phyloP scores from a whole-genome alignment of 805 yeast genomes.

The Ogataea haglerorum region DNA sequence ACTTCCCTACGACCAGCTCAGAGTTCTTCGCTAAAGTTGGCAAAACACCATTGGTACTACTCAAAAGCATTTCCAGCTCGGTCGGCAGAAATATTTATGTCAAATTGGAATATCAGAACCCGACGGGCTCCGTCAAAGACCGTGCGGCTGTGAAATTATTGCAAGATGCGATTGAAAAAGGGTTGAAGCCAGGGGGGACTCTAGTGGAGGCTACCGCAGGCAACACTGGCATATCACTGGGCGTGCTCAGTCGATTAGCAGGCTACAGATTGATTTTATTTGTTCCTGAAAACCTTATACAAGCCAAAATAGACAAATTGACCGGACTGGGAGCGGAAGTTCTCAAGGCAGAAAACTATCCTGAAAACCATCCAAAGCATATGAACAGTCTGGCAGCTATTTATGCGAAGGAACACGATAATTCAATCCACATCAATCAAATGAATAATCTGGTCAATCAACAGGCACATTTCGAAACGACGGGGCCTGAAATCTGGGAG shows the following conservation, averaged over 20 bases:
- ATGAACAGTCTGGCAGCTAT: not conserved
- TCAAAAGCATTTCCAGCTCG: not conserved
- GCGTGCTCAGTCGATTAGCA: not conserved
- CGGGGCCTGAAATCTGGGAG: constrained; percentile 1
- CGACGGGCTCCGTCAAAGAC: not conserved
- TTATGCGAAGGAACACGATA: not conserved
- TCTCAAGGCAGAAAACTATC: not conserved
- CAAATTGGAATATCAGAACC: not conserved
- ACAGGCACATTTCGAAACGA: not conserved
- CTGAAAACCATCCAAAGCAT: not conserved
- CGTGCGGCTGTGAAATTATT: not conserved
- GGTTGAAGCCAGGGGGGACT: not conserved
- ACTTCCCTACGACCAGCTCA: not conserved
- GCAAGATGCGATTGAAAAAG: not conserved
- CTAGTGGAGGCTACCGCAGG: not conserved
- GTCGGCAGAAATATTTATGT: not conserved
- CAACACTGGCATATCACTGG: not conserved
- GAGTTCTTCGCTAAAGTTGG: not conserved
- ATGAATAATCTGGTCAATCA: constrained; percentile 1
- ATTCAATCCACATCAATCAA: not conserved
- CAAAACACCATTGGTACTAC: not conserved
- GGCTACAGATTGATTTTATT: not conserved
- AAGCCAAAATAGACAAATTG: not conserved
- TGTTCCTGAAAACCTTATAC: not conserved
- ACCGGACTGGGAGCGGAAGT: not conserved